A percentile compares a stretch with the other conserved stretches of the same genome.
Conservation (phyloP, 2,329 filamentous ascomycete species). For the Fusarium kyushuense region DNA sequence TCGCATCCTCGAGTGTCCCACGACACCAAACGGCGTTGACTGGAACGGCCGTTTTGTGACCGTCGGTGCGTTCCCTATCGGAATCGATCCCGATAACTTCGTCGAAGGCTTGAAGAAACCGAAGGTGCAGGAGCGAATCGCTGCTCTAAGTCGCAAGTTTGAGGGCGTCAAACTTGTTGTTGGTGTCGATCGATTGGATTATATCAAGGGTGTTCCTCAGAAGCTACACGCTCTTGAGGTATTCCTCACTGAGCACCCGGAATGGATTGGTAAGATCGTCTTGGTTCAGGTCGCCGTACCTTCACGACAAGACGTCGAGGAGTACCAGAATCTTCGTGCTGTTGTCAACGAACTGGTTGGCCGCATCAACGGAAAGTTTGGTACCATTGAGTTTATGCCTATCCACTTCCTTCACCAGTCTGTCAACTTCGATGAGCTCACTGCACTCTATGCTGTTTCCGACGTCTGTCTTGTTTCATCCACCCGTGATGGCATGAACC, state of each 20-base stretch:
- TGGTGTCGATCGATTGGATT: conserved; percentile 95
- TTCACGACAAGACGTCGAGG: conserved; percentile 93
- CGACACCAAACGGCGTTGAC: conserved; percentile 92
- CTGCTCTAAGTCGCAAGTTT: conserved; percentile 87
- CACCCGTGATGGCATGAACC: conserved; percentile 98
- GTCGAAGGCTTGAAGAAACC: conserved; percentile 87
- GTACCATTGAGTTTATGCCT: conserved; percentile 97
- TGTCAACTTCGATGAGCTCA: conserved; percentile 93
- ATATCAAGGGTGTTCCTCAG: conserved; percentile 98
- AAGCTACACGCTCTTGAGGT: conserved; percentile 97
- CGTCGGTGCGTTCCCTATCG: conserved; percentile 96
- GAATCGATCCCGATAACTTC: conserved; percentile 97
- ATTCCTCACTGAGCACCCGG: conserved; percentile 95
- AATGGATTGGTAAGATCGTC: conserved; percentile 98
- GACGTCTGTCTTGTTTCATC: conserved; percentile 94
- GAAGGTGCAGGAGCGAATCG: conserved; percentile 88
- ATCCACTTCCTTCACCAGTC: conserved; percentile 99
- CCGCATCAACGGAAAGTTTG: conserved; percentile 96
- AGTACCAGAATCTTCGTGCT: conserved; percentile 95
- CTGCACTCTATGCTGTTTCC: conserved; percentile 90
- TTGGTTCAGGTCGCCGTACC: conserved; percentile 96
- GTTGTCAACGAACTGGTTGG: conserved; percentile 98
- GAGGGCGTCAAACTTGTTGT: conserved; percentile 97
- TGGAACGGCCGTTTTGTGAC: conserved; percentile 90
- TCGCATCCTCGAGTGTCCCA: conserved; percentile 83